Conservation (phyloP, 2,329 filamentous ascomycete genomes). For the Pestalotiopsis sp. region DNA sequence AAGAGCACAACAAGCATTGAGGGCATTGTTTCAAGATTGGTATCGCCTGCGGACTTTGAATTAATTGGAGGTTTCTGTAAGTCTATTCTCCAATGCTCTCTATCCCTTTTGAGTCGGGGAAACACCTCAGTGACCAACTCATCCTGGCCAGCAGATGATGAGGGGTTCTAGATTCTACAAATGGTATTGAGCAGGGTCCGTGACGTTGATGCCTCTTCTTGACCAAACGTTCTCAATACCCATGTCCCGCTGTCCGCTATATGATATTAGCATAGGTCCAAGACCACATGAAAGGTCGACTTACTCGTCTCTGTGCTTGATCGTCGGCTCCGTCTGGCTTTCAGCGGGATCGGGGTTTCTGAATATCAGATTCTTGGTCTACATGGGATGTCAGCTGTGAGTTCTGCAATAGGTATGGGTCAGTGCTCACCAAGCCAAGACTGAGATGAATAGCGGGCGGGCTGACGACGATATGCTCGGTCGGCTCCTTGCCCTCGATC, state of each 20-base stretch:
- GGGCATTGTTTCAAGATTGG: too few relatives aligned
- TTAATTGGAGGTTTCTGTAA: neutral
- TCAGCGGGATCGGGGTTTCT: slow-evolving; percentile 28
- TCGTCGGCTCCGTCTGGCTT: slow-evolving; percentile 26
- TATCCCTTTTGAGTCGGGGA: too few relatives aligned
- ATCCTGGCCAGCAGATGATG: neutral
- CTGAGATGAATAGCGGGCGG: slow-evolving; percentile 41
- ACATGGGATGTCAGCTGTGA: neutral
- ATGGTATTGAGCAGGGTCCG: slow-evolving; percentile 28
- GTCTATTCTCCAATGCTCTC: neutral
- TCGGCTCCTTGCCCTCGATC: slow-evolving; percentile 33
- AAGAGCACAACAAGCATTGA: too few relatives aligned
- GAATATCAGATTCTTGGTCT: slow-evolving; percentile 33
- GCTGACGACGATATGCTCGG: slow-evolving; percentile 28
- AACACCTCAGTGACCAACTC: neutral
- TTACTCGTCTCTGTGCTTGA: slow-evolving; percentile 32
- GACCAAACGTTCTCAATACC: slow-evolving; percentile 29
- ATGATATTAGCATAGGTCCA: neutral
- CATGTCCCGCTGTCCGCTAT: slow-evolving; percentile 31
- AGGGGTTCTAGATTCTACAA: slow-evolving; percentile 15
- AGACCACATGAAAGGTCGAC: slow-evolving; percentile 11
- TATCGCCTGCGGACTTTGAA: too few relatives aligned
- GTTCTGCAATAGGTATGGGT: neutral
- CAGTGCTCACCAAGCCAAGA: slow-evolving; percentile 31
- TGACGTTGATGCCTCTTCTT: slow-evolving; percentile 27